These are phyloP conservation scores for Globisporangium echinulatum DNA, from an alignment of 352 stramenopile species.

Conservation along the genomic window DNA sequence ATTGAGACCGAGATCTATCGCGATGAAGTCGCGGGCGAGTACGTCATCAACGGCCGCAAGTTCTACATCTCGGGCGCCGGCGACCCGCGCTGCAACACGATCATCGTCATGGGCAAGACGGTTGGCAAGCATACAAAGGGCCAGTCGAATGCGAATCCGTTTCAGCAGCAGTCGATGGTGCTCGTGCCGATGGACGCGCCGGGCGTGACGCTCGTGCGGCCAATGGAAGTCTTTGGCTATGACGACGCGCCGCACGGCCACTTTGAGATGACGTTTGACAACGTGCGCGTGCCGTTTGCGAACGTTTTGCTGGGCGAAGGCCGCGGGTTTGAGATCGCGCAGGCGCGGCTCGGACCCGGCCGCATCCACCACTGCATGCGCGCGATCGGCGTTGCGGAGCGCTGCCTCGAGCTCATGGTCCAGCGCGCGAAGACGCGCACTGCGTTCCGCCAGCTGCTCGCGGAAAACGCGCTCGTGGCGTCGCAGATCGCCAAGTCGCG, in stretches of 20 bases:
- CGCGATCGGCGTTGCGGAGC: conserved; percentile 87
- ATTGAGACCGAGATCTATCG: conserved; percentile 82
- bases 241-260: conserved; percentile 94
- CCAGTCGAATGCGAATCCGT: conserved; percentile 25
- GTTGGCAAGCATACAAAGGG: conserved; percentile 20
- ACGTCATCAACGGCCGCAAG: conserved; percentile 94
- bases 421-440: conserved; percentile 90
- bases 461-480: conserved; percentile 75
- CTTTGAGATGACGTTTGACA: conserved; percentile 96
- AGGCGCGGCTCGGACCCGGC: conserved; percentile 90
- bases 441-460: conserved; percentile 93
- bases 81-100: conserved; percentile 92
- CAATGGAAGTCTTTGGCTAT: conserved; percentile 94
- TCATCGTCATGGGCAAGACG: conserved; percentile 81
- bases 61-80: conserved; percentile 96
- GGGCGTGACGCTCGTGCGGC: conserved; percentile 88
- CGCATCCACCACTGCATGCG: conserved; percentile 99
- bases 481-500: conserved; percentile 80
- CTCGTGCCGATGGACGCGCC: conserved; percentile 89
- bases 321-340: conserved; percentile 86
- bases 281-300: conserved; percentile 88
- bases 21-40: conserved; percentile 67
- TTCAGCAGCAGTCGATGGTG: conserved; percentile 86
- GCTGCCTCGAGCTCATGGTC: conserved; percentile 79
- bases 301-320: conserved; percentile 79